Evolutionary conservation across 805 yeast genomes (phyloP).

Genomic region (Lipomyces yamadae): DNA sequence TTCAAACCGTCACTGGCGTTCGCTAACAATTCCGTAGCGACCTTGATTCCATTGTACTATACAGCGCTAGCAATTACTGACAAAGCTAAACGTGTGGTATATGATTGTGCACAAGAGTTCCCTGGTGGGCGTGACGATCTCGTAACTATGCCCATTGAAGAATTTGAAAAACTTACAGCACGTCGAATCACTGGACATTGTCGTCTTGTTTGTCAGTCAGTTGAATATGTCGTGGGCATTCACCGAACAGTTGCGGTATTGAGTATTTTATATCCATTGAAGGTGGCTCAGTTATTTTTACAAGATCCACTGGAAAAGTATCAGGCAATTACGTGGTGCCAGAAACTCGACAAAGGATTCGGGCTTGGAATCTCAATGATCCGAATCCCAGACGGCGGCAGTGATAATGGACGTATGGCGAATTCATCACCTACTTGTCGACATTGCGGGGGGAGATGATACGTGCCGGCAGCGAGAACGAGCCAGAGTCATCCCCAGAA

Average conservation of each 20-base stretch:
- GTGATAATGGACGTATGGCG: neutral
- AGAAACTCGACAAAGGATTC: slow-evolving; percentile 3
- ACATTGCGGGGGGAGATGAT: slow-evolving; percentile 15
- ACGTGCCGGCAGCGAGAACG: neutral
- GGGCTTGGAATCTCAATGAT: slow-evolving; percentile 7
- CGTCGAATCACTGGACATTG: neutral
- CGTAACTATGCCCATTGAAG: neutral
- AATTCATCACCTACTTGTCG: neutral
- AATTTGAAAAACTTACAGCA: neutral
- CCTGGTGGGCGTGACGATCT: neutral
- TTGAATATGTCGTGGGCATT: neutral
- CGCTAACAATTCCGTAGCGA: neutral
- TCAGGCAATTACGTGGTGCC: slow-evolving; percentile 5
- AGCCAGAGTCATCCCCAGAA: neutral
- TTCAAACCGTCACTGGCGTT: slow-evolving; percentile 10
- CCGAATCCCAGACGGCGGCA: neutral
- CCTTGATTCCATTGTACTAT: slow-evolving; percentile 4
- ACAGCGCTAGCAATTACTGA: neutral
- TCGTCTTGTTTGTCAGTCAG: slow-evolving; percentile 12
- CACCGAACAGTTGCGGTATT: neutral
- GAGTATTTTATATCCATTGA: slow-evolving; percentile 7
- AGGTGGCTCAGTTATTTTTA: neutral
- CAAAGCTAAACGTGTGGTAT: neutral
- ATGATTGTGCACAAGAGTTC: slow-evolving; percentile 2
- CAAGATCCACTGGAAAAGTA: slow-evolving; percentile 6